phyloP scores from a whole-genome alignment of 768 basidiomycete species.

The Rhodotorula graminis region DNA sequence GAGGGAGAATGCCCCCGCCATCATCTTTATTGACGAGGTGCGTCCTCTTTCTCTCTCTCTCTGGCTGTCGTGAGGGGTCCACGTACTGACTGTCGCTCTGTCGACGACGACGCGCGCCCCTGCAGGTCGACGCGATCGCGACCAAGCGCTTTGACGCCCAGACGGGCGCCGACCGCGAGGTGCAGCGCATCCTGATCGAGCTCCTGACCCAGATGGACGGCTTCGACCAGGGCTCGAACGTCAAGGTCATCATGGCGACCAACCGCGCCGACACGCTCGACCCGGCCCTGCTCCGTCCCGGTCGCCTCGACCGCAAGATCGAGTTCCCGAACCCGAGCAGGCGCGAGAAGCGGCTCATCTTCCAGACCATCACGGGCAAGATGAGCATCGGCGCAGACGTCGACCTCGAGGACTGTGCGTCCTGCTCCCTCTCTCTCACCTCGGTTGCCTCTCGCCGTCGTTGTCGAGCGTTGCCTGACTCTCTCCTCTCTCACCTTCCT shows the following conservation, averaged over 20 bases:
- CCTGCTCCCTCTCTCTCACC: not conserved
- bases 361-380: conserved; percentile 93
- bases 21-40: conserved; percentile 92
- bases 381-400: conserved; percentile 99
- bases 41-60: not conserved
- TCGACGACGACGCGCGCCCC: too few species aligned
- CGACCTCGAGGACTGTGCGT: conserved; percentile 93
- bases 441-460: not conserved
- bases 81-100: too few species aligned
- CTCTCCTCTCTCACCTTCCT: not conserved
- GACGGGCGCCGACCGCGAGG: conserved; percentile 97
- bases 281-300: conserved; percentile 92
- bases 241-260: conserved; percentile 99
- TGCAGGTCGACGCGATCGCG: conserved; percentile 88
- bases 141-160: conserved; percentile 99
- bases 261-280: conserved; percentile 98
- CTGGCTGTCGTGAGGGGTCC: not conserved
- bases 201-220: conserved; percentile 99
- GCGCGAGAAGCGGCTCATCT: conserved; percentile 91
- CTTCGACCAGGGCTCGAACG: conserved; percentile 96
- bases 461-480: not conserved
- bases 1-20: conserved; percentile 91
- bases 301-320: conserved; percentile 95
- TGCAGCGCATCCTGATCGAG: conserved; percentile 95
- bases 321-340: conserved; percentile 94